phyloP scores from a whole-genome alignment of 1,139 yeast species.

The Pichia sp. region DNA sequence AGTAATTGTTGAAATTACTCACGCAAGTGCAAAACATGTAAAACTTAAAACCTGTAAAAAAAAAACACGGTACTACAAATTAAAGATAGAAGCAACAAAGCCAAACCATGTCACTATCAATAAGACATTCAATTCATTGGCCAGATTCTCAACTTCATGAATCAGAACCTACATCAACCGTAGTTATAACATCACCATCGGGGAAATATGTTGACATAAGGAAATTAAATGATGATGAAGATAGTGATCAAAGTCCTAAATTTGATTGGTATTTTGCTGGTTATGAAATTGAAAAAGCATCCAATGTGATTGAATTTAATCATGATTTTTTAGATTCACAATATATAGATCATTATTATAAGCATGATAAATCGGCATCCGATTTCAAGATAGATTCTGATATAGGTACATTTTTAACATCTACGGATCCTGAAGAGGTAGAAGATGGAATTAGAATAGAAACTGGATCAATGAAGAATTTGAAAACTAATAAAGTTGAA shows the following conservation, averaged over 20 bases:
- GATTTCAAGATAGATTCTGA: slow-evolving; percentile 7
- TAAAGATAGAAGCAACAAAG: no score
- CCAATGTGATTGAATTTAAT: slow-evolving; percentile 22
- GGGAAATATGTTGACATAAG: slow-evolving; percentile 43
- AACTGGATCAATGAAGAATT: slow-evolving; percentile 48
- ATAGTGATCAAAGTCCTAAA: slow-evolving; percentile 18
- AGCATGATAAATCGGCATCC: background rate
- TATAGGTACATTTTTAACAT: slow-evolving; percentile 31
- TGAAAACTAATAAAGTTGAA: slow-evolving; percentile 38
- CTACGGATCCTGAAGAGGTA: slow-evolving; percentile 40
- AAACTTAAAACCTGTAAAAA: no score
- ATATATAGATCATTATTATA: slow-evolving; percentile 14
- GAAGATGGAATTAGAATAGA: slow-evolving; percentile 43
- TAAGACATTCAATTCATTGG: slow-evolving; percentile 17
- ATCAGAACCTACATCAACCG: slow-evolving; percentile 43
- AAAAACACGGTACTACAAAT: no score
- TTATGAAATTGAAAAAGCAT: slow-evolving; percentile 16
- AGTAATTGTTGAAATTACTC: background rate
- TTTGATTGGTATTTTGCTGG: slow-evolving; percentile 42
- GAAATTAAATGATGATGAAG: slow-evolving; percentile 20
- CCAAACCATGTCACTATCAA: slow-evolving; percentile 15
- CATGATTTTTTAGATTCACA: slow-evolving; percentile 27
- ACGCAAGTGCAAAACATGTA: no score
- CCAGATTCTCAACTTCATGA: slow-evolving; percentile 30
- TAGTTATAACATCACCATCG: slow-evolving; percentile 44